Conservation (phyloP, 495 filamentous ascomycete genomes). For the Hyaloscypha finlandica region DNA sequence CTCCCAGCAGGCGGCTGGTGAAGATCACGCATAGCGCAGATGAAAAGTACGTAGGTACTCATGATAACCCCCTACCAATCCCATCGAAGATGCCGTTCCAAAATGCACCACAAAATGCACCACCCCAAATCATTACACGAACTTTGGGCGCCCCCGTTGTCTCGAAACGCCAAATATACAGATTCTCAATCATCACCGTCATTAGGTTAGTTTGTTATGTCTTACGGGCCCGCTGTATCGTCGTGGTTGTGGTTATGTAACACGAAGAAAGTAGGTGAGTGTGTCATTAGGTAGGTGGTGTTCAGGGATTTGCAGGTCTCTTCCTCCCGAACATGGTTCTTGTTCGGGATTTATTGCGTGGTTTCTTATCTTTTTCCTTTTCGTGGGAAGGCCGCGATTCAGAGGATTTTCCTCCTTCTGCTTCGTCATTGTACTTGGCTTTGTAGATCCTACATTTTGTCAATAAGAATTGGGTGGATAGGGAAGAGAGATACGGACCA, state of each 20-base stretch:
- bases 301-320: not conserved
- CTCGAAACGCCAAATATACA: not conserved
- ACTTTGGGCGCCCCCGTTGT: not conserved
- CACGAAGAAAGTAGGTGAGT: not conserved
- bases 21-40: not conserved
- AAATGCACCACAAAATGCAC: not conserved
- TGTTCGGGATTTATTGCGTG: constrained; percentile 63
- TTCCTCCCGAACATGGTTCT: constrained; percentile 62
- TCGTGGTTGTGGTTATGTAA: not conserved
- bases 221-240: not conserved
- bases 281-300: not conserved
- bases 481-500: constrained; percentile 62
- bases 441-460: constrained; percentile 77
- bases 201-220: not conserved
- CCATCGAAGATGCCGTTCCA: not conserved
- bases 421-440: constrained; percentile 78
- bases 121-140: not conserved
- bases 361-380: constrained; percentile 53
- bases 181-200: not conserved
- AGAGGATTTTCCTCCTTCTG: constrained; percentile 31
- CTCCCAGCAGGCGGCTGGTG: not conserved
- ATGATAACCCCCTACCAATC: not conserved
- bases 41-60: not conserved
- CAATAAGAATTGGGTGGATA: constrained; percentile 15
- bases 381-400: constrained; percentile 19